phyloP scores from a whole-genome alignment of 192 early-diverging fungal genomes.

The Gryganskiella cystojenkinii region DNA sequence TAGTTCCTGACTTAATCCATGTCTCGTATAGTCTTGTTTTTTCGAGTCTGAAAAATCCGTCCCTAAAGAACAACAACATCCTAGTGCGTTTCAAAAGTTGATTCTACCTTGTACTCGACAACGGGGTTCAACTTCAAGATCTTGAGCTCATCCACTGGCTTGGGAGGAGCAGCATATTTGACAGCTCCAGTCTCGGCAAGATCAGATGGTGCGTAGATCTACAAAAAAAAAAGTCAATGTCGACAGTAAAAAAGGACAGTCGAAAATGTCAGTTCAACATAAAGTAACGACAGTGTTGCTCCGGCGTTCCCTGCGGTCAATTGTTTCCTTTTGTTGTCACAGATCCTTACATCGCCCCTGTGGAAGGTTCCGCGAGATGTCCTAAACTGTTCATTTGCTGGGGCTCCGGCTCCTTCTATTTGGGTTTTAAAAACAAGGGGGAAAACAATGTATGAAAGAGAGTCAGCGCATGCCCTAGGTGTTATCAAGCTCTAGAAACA shows the following conservation, averaged over 20 bases:
- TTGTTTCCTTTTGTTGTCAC: neutral
- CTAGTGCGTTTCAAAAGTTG: neutral
- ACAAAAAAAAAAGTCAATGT: neutral
- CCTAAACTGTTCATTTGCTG: constrained; percentile 22
- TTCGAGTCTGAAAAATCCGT: too few species aligned
- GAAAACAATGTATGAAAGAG: too few species aligned
- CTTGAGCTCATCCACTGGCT: constrained; percentile 52
- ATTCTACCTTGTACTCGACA: constrained; percentile 44
- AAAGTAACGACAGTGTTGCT: neutral
- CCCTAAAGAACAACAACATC: too few species aligned
- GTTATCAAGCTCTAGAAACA: too few species aligned
- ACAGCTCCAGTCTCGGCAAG: constrained; percentile 25
- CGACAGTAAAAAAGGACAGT: neutral
- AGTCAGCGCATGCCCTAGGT: neutral
- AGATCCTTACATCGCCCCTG: constrained; percentile 43
- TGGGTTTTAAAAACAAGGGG: neutral
- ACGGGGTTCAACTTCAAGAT: constrained; percentile 49
- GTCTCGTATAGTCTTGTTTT: too few species aligned
- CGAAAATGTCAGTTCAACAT: neutral
- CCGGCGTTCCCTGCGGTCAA: neutral
- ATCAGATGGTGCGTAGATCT: constrained; percentile 48
- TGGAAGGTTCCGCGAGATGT: constrained; percentile 39
- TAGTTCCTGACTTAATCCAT: too few species aligned
- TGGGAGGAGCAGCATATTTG: constrained; percentile 20
- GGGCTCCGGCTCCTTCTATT: constrained; percentile 19